Evolutionary conservation across 78 protist genomes (phyloP), one percentile per base, ranked within the genome.

Genomic region (Planoprotostelium fungivorum): DNA sequence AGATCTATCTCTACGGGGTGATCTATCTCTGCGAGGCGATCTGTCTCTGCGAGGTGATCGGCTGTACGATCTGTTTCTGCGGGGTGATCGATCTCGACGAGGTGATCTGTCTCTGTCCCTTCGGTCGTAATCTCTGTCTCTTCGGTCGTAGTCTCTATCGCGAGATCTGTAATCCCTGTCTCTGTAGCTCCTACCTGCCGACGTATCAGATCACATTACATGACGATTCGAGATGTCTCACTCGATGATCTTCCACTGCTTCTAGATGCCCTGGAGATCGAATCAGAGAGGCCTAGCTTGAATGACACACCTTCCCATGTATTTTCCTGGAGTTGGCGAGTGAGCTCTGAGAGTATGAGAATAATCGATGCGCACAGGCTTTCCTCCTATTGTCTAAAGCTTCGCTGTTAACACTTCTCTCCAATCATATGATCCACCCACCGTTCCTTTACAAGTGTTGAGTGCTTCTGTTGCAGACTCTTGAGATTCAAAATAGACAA

Each of bases 311-410:
- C 87, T 90, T 28, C 92, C 92, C 86, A 29, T 87, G 37, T 90
- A 90, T 90, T 34, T 90, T 1, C 92, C 92, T 85, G 92, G 92
- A 9, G 92, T 90, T 85, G 92, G 92, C 28, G 89, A 91, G 36
- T 92, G 94, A 88, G 94, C 85, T 35, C 35, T 84, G 51, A 38
- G 36, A 0, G 94, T 88, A n/a, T 91, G 90, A 16, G 92, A 89
- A 83, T 89, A 92, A 86, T 92, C 94, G 0, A 90, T 92, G n/a
- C 94, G 51, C n/a, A 92, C 88, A 0, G 29, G 28, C 29, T 86
- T 88, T 5, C 94, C 94, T 34, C 88, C 87, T 63, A 88, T 83
- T 36, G 86, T 34, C 37, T 34, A 23, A 23, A 35, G n/a, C 38
- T 31, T 36, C 35, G n/a, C 85, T 63, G 38, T 36, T 10, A 84